Conservation (phyloP, 768 basidiomycete genomes). For the Fomitopsis serialis region DNA sequence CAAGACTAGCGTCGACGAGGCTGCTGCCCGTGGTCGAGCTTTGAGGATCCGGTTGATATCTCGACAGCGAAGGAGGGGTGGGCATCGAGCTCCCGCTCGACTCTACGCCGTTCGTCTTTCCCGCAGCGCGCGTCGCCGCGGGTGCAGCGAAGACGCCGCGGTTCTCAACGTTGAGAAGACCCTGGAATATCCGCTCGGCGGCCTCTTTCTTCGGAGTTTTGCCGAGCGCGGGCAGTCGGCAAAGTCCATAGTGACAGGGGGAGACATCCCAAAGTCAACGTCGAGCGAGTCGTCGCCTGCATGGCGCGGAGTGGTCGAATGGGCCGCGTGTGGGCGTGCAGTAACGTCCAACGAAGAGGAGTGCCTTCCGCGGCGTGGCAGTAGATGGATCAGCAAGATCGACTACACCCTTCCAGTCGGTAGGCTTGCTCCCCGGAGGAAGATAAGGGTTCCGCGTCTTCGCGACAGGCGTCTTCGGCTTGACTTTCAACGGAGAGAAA, state of each 20-base stretch:
- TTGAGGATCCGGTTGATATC: slow-evolving; percentile 47
- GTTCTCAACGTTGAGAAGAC: slow-evolving; percentile 39
- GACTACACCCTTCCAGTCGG: slow-evolving; percentile 69
- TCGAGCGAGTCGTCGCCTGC: slow-evolving; percentile 30
- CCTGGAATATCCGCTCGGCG: slow-evolving; percentile 59
- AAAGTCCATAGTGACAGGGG: slow-evolving; percentile 51
- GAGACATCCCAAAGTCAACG: slow-evolving; percentile 38
- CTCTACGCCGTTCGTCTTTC: slow-evolving; percentile 26
- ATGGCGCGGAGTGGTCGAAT: slow-evolving; percentile 9
- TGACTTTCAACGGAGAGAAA: slow-evolving; percentile 50
- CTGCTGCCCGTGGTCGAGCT: slow-evolving; percentile 34
- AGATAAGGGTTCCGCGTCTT: slow-evolving; percentile 60
- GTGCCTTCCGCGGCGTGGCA: slow-evolving; percentile 37
- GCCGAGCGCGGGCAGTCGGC: slow-evolving; percentile 39
- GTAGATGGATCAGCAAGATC: slow-evolving; percentile 58
- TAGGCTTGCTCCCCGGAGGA: slow-evolving; percentile 41
- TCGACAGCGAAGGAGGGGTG: slow-evolving; percentile 65
- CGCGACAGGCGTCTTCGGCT: slow-evolving; percentile 52
- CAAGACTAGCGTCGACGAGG: slow-evolving; percentile 53
- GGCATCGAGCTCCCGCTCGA: slow-evolving; percentile 67
- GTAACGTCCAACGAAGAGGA: slow-evolving; percentile 6
- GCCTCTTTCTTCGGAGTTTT: slow-evolving; percentile 73
- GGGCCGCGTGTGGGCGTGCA: slow-evolving; percentile 6
- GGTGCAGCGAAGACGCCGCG: slow-evolving; percentile 8
- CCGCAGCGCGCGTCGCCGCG: slow-evolving; percentile 2